These are phyloP conservation scores for Aspergillus flavus DNA, from an alignment of 2,329 filamentous ascomycete species.

Conservation along the genomic window DNA sequence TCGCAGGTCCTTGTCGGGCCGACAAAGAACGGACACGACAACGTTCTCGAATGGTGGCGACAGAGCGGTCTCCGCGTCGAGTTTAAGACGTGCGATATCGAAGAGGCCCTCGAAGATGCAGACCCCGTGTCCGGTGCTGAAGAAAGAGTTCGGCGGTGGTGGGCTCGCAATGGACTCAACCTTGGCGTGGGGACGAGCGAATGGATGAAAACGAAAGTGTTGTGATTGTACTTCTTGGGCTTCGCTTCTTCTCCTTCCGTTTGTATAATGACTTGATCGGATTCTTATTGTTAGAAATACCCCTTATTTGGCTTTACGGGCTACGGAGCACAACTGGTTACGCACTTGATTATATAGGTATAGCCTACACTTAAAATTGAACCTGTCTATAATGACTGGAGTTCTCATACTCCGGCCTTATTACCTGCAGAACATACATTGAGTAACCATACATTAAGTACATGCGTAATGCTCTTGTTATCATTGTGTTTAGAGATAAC, in stretches of 20 bases:
- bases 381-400: neutral
- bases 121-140: slow-evolving; percentile 65
- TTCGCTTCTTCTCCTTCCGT: neutral
- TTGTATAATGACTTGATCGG: neutral
- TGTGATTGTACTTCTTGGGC: slow-evolving; percentile 47
- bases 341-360: neutral
- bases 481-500: neutral
- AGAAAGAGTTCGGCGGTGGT: slow-evolving; percentile 78
- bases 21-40: slow-evolving; percentile 81
- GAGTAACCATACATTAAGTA: neutral
- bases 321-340: neutral
- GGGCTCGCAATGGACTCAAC: slow-evolving; percentile 81
- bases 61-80: slow-evolving; percentile 72
- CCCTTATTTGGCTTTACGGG: neutral
- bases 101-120: slow-evolving; percentile 89
- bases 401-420: neutral
- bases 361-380: neutral
- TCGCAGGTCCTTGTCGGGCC: slow-evolving; percentile 81
- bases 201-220: slow-evolving; percentile 81
- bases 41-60: slow-evolving; percentile 92
- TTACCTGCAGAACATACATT: neutral
- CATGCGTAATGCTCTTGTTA: neutral
- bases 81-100: slow-evolving; percentile 93
- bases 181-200: slow-evolving; percentile 80
- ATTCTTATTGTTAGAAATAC: slow-evolving; percentile 2